Conservation (phyloP, 371 early-diverging fungal species). For the Mucor indicus region DNA sequence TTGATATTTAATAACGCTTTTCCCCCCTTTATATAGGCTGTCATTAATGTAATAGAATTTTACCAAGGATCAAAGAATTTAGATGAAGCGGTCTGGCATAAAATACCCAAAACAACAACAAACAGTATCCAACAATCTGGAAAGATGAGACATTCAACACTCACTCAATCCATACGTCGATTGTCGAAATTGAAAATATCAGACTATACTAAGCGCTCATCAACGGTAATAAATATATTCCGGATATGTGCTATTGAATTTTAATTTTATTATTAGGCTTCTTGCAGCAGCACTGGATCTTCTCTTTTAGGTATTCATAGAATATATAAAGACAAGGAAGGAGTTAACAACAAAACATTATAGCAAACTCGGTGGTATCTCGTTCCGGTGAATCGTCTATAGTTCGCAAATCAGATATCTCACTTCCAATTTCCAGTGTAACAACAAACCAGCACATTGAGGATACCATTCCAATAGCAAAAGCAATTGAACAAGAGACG, state of each 20-base stretch:
- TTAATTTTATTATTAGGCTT: no score
- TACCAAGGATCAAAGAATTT: constrained; percentile 21
- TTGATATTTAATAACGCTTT: background rate
- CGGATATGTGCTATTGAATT: no score
- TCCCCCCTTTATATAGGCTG: constrained; percentile 21
- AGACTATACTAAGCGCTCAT: constrained; percentile 14
- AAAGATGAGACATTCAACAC: background rate
- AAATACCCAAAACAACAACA: constrained; percentile 14
- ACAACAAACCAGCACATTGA: no score
- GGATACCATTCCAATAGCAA: no score
- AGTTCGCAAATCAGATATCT: no score
- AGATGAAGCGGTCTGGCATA: constrained; percentile 31
- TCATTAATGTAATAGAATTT: constrained; percentile 27
- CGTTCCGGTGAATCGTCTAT: no score
- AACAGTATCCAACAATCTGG: background rate
- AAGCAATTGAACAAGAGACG: background rate
- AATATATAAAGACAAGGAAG: no score
- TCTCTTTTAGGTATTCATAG: no score
- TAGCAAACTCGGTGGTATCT: no score
- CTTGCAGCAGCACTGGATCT: no score
- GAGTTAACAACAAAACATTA: no score
- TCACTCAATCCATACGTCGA: constrained; percentile 18
- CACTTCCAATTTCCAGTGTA: no score
- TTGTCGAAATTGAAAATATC: constrained; percentile 14
- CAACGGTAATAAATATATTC: constrained; percentile 13